Evolutionary conservation across 805 yeast genomes (phyloP), one percentile per base, ranked within the genome.

Genomic region (Ogataea parapolymorpha): DNA sequence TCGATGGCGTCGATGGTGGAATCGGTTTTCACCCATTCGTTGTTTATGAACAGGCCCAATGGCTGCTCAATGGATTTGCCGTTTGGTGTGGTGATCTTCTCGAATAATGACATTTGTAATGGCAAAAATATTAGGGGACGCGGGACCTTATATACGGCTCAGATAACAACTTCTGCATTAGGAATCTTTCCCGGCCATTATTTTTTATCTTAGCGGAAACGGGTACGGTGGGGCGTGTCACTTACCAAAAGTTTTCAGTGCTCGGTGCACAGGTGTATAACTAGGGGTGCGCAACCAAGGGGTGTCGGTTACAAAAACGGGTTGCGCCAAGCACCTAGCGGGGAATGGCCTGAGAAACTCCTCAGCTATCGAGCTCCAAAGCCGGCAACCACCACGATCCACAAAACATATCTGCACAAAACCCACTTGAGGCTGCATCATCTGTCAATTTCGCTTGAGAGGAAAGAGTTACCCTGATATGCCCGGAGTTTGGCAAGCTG

Each of bases 1-100:
- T 61, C 55, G 38, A 55, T 42, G 0, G 61, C 44, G 23, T 53
- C 57, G 20, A 61, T 49, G 5, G 45, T 51, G 4, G 48, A 26
- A 16, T 53, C 55, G 1, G 65, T 51, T 24, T 51, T 44, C 12
- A 58, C 50, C 59, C 77, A 76, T 59, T 79, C 77, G 58, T 76
- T 76, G 64, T 78, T 75, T 54, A 79, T 79, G 67, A 78, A 77
- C 48, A 76, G 60, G 41, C 84, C 85, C 35, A 77, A 67, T 22
- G 68, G 68, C 47, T 62, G 67, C 36, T 61, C 59, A 37, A 54
- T 47, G 7, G 42, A 32, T 29, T 51, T 48, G 12, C 61, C 62
- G 45, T 62, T 61, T 29, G 66, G 66, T 2, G 64, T 53, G 7
- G 56, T 58, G 26, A 62, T 49, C 6, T 50, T 49, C 11, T 54